Evolutionary conservation across 2,329 filamentous ascomycete genomes (phyloP).

Genomic region (Ophiosphaerella herpotricha): DNA sequence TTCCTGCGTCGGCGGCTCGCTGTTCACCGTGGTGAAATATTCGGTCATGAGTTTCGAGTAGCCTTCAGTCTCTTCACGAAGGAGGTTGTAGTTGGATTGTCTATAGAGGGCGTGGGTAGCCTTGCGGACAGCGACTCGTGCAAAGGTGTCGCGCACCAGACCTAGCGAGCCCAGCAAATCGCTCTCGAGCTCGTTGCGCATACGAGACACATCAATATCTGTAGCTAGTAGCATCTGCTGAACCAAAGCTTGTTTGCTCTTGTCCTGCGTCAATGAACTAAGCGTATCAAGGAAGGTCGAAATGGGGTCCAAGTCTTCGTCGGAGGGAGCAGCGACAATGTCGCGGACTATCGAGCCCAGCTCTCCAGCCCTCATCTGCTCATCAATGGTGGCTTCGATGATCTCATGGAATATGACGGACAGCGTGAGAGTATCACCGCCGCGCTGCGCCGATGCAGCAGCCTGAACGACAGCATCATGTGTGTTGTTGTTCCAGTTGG

Average conservation of each 20-base stretch:
- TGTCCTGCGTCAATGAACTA: conserved; percentile 75
- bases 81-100: conserved; percentile 93
- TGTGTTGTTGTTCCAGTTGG: conserved; percentile 69
- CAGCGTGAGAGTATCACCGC: conserved; percentile 71
- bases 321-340: conserved; percentile 63
- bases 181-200: conserved; percentile 84
- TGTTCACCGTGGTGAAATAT: conserved; percentile 84
- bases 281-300: conserved; percentile 82
- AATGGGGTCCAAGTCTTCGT: conserved; percentile 51
- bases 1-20: conserved; percentile 72
- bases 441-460: conserved; percentile 66
- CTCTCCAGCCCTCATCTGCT: conserved; percentile 67
- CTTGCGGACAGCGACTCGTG: conserved; percentile 80
- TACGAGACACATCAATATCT: conserved; percentile 69
- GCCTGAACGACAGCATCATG: conserved; percentile 69
- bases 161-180: conserved; percentile 74
- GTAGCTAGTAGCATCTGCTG: conserved; percentile 73
- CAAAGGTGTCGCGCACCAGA: conserved; percentile 83
- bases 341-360: conserved; percentile 75
- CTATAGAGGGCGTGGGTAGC: conserved; percentile 92
- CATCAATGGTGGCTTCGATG: conserved; percentile 73
- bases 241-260: conserved; percentile 63
- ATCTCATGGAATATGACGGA: conserved; percentile 83
- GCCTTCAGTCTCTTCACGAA: conserved; percentile 94
- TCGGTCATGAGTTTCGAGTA: conserved; percentile 97